Conservation (phyloP, 1,284 basidiomycete genomes). For the Volvariella volvacea region DNA sequence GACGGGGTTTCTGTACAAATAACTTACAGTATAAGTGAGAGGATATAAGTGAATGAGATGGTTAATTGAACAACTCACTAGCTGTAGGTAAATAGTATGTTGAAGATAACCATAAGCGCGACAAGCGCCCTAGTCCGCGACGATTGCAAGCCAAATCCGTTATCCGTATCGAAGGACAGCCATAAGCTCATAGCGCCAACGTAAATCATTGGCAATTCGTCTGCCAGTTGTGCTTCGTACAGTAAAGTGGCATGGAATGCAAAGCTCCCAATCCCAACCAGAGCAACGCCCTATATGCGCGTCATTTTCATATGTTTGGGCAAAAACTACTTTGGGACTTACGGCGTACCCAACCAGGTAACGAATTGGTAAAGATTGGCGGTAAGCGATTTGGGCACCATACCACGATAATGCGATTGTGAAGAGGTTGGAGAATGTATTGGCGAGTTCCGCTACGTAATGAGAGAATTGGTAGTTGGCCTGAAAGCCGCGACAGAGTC, state of each 20-base stretch:
- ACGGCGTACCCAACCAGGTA: constrained; percentile 49
- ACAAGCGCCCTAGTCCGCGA: constrained; percentile 29
- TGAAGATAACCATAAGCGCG: constrained; percentile 32
- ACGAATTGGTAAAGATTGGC: constrained; percentile 40
- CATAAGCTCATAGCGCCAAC: constrained; percentile 48
- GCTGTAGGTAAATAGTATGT: constrained; percentile 53
- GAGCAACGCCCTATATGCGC: constrained; percentile 41
- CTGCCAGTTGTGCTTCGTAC: constrained; percentile 62
- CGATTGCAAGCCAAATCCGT: constrained; percentile 38
- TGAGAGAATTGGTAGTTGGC: constrained; percentile 66
- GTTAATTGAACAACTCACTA: constrained; percentile 40
- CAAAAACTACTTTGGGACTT: constrained; percentile 13
- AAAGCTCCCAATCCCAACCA: constrained; percentile 60
- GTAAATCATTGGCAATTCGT: constrained; percentile 68
- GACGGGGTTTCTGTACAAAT: constrained; percentile 54
- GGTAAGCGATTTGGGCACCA: constrained; percentile 30
- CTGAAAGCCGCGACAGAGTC: constrained; percentile 20
- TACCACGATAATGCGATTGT: constrained; percentile 43
- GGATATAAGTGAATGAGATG: background rate
- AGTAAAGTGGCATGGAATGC: constrained; percentile 65
- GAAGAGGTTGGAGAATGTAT: constrained; percentile 57
- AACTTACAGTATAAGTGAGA: constrained; percentile 23
- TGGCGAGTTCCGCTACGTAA: constrained; percentile 63
- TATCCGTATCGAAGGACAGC: constrained; percentile 48
- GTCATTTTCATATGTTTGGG: background rate